Percentiles rank a stretch among this genome's conserved stretches.
These are phyloP conservation scores for Corinectria fuckeliana DNA, from an alignment of 2,329 filamentous ascomycete species.

Conservation along the genomic window DNA sequence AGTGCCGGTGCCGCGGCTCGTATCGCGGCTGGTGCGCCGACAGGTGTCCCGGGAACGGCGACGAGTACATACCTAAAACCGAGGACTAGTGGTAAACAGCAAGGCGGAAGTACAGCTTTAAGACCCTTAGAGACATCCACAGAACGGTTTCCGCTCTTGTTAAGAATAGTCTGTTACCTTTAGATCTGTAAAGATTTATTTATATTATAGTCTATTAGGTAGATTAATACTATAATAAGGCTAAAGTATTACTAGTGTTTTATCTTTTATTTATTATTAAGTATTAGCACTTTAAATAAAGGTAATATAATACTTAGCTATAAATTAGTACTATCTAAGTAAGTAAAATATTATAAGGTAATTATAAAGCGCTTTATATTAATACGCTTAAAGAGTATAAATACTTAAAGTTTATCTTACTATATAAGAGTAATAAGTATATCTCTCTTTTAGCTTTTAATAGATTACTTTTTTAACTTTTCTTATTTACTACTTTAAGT, in stretches of 20 bases:
- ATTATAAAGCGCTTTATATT: neutral
- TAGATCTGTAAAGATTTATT: neutral
- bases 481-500: too few species aligned
- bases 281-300: neutral
- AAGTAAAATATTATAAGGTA: too few species aligned
- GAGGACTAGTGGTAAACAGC: slow-evolving; percentile 4
- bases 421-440: neutral
- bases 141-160: neutral
- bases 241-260: slow-evolving; percentile 2
- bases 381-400: neutral
- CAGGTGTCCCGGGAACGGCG: neutral
- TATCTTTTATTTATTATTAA: slow-evolving; percentile 8
- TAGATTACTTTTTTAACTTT: neutral
- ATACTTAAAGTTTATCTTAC: slow-evolving; percentile 1
- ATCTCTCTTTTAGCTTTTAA: neutral
- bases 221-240: neutral
- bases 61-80: slow-evolving; percentile 5
- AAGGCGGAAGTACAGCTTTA: neutral
- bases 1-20: neutral
- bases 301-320: neutral
- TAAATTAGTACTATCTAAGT: too few species aligned
- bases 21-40: too few species aligned
- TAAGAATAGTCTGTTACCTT: neutral
- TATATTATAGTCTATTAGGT: slow-evolving; percentile 3
- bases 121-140: neutral